Evolutionary conservation across 352 stramenopile genomes (phyloP).

Genomic region (Phytopythium mirpurense): DNA sequence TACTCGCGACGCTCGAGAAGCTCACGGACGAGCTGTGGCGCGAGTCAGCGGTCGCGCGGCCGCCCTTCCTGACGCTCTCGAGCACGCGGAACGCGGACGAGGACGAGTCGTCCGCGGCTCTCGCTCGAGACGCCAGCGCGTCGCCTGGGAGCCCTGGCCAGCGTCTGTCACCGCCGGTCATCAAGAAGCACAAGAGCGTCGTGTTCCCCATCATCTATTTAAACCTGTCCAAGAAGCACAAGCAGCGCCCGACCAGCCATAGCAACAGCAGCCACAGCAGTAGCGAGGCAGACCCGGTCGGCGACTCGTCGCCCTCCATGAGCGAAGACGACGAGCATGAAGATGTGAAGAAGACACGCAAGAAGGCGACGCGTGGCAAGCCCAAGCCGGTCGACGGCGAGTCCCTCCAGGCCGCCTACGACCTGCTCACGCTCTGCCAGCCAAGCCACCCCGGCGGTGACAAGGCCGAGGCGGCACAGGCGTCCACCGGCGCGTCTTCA

Average conservation of each 20-base stretch:
- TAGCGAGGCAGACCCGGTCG: slow-evolving; percentile 1
- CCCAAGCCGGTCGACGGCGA: slow-evolving; percentile 39
- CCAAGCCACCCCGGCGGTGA: slow-evolving; percentile 14
- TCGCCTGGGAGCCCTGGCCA: slow-evolving; percentile 19
- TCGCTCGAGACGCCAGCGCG: neutral
- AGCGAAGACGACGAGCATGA: slow-evolving; percentile 1
- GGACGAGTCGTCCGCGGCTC: slow-evolving; percentile 1
- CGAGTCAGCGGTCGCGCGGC: slow-evolving; percentile 42
- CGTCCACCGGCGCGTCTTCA: neutral
- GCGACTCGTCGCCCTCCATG: neutral
- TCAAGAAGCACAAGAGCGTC: slow-evolving; percentile 47
- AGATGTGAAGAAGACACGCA: neutral
- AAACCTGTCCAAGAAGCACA: slow-evolving; percentile 66
- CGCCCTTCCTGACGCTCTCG: slow-evolving; percentile 57
- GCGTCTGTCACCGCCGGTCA: slow-evolving; percentile 24
- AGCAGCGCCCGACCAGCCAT: slow-evolving; percentile 8
- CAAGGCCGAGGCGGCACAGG: neutral
- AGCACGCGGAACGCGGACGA: slow-evolving; percentile 46
- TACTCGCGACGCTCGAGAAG: slow-evolving; percentile 39
- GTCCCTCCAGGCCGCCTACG: slow-evolving; percentile 64
- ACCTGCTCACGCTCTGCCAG: slow-evolving; percentile 52
- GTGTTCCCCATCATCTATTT: slow-evolving; percentile 80
- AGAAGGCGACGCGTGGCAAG: neutral
- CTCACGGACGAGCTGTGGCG: slow-evolving; percentile 52
- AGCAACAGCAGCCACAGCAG: neutral